Conservation (phyloP, 208 protist species). For the Crithidia bombi region DNA sequence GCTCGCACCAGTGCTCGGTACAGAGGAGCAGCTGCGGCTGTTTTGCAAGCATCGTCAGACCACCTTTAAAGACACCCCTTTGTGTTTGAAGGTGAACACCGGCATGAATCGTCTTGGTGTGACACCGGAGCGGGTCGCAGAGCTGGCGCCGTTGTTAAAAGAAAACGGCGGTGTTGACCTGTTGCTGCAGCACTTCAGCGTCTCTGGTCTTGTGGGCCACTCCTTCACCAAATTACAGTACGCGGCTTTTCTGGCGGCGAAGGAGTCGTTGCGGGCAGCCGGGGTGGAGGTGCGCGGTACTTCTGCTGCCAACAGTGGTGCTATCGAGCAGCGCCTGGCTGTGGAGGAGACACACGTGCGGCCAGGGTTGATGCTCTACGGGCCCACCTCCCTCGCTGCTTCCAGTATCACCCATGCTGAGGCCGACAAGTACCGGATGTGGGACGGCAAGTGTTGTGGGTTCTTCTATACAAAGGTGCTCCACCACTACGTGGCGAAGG, state of each 20-base stretch:
- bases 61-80: constrained; percentile 44
- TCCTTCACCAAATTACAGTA: constrained; percentile 46
- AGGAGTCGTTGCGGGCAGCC: constrained; percentile 35
- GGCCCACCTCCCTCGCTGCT: constrained; percentile 39
- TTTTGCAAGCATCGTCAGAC: constrained; percentile 40
- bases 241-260: constrained; percentile 43
- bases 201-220: constrained; percentile 44
- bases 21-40: constrained; percentile 38
- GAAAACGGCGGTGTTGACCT: constrained; percentile 48
- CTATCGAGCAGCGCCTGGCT: constrained; percentile 48
- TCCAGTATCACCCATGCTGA: constrained; percentile 31
- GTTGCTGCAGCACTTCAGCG: constrained; percentile 62
- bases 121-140: constrained; percentile 36
- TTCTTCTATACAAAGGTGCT: constrained; percentile 59
- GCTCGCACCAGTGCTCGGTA: constrained; percentile 43
- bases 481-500: constrained; percentile 44
- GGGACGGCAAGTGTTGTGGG: constrained; percentile 44
- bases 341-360: constrained; percentile 58
- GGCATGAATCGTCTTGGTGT: constrained; percentile 64
- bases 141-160: constrained; percentile 40
- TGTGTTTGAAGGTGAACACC: constrained; percentile 61
- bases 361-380: constrained; percentile 62
- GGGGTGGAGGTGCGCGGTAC: constrained; percentile 58
- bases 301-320: constrained; percentile 55
- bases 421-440: constrained; percentile 36